Conservation (phyloP, 345 rosid genomes). For the Gossypium anomalum region DNA sequence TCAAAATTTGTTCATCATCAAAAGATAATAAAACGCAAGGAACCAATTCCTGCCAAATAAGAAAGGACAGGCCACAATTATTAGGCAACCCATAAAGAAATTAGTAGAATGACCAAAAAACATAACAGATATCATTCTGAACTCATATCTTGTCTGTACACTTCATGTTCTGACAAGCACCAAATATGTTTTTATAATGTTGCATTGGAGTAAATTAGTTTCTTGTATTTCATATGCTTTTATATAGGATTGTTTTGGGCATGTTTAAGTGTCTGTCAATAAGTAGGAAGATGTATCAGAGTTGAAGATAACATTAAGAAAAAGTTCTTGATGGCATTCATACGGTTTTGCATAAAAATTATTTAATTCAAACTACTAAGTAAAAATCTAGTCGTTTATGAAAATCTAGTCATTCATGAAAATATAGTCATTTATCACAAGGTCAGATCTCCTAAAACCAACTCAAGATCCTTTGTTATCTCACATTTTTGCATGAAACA, state of each 20-base stretch:
- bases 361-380: neutral
- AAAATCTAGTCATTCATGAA: neutral
- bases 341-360: neutral
- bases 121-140: neutral
- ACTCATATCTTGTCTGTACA: neutral
- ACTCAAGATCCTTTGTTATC: neutral
- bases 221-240: neutral
- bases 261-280: neutral
- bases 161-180: neutral
- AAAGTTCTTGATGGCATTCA: neutral
- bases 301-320: neutral
- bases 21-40: slow-evolving; percentile 89
- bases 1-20: slow-evolving; percentile 81
- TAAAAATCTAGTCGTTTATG: no score
- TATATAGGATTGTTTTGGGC: neutral
- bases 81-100: neutral
- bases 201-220: neutral
- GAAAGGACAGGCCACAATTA: slow-evolving; percentile 4
- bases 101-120: slow-evolving; percentile 6
- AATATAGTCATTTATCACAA: neutral
- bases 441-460: neutral
- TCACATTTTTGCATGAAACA: neutral
- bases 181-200: neutral
- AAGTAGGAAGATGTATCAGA: neutral
- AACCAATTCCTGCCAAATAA: slow-evolving; percentile 60